These are phyloP conservation scores for Trichophyton mentagrophytes DNA, from an alignment of 2,329 filamentous ascomycete genomes.

Conservation along the genomic window DNA sequence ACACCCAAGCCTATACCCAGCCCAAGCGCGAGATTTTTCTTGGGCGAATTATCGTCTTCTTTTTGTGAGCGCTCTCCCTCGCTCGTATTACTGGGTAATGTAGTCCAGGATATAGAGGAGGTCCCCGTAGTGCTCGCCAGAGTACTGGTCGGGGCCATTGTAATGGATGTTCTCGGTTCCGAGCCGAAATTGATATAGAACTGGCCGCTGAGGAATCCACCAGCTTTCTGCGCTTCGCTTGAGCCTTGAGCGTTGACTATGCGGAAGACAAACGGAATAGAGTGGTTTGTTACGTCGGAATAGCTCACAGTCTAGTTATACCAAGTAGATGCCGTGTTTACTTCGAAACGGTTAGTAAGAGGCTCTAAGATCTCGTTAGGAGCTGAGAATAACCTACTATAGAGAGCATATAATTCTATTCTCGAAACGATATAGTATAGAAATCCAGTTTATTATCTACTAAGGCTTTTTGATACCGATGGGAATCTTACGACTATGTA, in stretches of 20 bases:
- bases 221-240: neutral
- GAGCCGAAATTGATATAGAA: slow-evolving; percentile 1
- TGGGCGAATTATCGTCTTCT: neutral
- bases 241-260: neutral
- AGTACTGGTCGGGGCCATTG: slow-evolving; percentile 56
- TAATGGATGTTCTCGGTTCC: slow-evolving; percentile 37
- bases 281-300: slow-evolving; percentile 1
- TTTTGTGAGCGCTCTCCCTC: neutral
- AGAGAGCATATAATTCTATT: no score
- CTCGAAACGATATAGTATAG: no score
- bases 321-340: neutral
- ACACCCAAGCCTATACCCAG: neutral
- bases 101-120: neutral
- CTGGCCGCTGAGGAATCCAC: neutral
- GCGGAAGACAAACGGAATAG: neutral
- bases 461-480: no score
- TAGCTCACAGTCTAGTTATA: neutral
- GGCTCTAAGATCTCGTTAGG: neutral
- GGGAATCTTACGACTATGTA: no score
- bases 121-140: slow-evolving; percentile 38
- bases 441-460: no score
- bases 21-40: neutral
- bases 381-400: neutral
- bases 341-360: neutral
- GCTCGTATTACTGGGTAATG: neutral